These are phyloP conservation scores for Endoconidiophora laricicola DNA, from an alignment of 2,329 filamentous ascomycete species.

Conservation along the genomic window DNA sequence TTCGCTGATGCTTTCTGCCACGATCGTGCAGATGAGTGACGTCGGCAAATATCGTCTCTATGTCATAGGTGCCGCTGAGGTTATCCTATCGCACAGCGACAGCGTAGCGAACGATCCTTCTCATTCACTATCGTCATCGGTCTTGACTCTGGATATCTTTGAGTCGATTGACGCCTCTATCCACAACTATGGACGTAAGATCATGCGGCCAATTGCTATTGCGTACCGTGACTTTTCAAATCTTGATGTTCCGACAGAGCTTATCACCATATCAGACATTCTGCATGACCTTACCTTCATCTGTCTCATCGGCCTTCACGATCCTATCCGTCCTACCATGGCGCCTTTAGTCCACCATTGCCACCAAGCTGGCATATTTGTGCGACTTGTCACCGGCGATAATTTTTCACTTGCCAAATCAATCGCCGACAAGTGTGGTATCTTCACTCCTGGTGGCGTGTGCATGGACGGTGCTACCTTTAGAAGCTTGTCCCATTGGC, in stretches of 20 bases:
- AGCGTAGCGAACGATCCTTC: slow-evolving; percentile 29
- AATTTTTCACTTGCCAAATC: slow-evolving; percentile 29
- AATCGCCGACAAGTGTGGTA: slow-evolving; percentile 33
- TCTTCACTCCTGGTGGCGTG: slow-evolving; percentile 41
- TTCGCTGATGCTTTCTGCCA: slow-evolving; percentile 38
- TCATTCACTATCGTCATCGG: slow-evolving; percentile 17
- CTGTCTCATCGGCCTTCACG: slow-evolving; percentile 45
- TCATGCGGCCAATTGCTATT: slow-evolving; percentile 48
- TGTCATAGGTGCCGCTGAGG: slow-evolving; percentile 42
- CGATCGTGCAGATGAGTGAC: slow-evolving; percentile 29
- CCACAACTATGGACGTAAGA: slow-evolving; percentile 43
- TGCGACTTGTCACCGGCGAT: slow-evolving; percentile 44
- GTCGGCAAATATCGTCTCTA: slow-evolving; percentile 30
- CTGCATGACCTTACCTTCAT: slow-evolving; percentile 23
- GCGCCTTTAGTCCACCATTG: slow-evolving; percentile 44
- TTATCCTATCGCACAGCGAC: slow-evolving; percentile 31
- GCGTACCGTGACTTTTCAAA: slow-evolving; percentile 49
- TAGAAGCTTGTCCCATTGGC: slow-evolving; percentile 34
- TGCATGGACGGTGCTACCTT: slow-evolving; percentile 41
- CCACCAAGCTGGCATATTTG: slow-evolving; percentile 46
- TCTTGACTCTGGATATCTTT: slow-evolving; percentile 20
- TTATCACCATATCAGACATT: slow-evolving; percentile 17
- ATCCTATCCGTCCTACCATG: slow-evolving; percentile 47
- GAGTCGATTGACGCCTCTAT: slow-evolving; percentile 21
- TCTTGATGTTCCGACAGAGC: slow-evolving; percentile 20